Conservation (phyloP, 352 stramenopile genomes). For the Globisporangium takayamanum region DNA sequence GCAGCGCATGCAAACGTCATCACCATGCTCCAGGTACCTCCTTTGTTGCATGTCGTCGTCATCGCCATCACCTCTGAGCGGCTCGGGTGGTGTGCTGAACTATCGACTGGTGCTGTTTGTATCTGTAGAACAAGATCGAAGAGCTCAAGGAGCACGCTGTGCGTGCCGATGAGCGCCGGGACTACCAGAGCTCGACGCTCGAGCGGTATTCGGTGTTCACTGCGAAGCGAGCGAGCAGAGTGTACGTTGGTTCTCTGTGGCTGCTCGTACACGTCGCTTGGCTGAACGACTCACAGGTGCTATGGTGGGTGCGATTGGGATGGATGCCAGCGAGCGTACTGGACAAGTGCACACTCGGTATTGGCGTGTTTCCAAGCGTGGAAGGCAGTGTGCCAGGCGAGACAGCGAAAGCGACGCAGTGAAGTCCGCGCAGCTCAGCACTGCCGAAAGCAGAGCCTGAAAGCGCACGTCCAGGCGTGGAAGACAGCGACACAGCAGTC, state of each 20-base stretch:
- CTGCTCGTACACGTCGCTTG: background rate
- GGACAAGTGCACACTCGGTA: constrained; percentile 17
- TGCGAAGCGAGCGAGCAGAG: constrained; percentile 14
- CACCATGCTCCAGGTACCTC: constrained; percentile 32
- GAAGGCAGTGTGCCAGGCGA: constrained; percentile 9
- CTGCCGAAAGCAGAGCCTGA: constrained; percentile 9
- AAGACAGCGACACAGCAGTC: background rate
- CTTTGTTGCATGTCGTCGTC: background rate
- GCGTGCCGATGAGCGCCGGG: constrained; percentile 6
- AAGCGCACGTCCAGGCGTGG: constrained; percentile 12
- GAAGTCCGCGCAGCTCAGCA: constrained; percentile 13
- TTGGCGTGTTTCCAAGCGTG: constrained; percentile 24
- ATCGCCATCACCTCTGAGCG: too few species aligned
- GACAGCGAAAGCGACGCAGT: background rate
- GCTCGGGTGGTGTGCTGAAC: too few species aligned
- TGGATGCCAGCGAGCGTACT: constrained; percentile 18
- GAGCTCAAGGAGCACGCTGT: constrained; percentile 25
- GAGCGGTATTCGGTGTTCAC: constrained; percentile 28
- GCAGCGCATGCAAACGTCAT: constrained; percentile 37
- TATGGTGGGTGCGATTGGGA: background rate
- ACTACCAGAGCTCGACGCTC: constrained; percentile 13
- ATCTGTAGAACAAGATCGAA: constrained; percentile 28
- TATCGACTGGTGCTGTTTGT: background rate
- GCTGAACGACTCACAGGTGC: background rate
- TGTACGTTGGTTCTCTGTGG: constrained; percentile 11